These are phyloP conservation scores for Euphorbia pulcherrima DNA, from an alignment of 345 rosid species.

Conservation along the genomic window DNA sequence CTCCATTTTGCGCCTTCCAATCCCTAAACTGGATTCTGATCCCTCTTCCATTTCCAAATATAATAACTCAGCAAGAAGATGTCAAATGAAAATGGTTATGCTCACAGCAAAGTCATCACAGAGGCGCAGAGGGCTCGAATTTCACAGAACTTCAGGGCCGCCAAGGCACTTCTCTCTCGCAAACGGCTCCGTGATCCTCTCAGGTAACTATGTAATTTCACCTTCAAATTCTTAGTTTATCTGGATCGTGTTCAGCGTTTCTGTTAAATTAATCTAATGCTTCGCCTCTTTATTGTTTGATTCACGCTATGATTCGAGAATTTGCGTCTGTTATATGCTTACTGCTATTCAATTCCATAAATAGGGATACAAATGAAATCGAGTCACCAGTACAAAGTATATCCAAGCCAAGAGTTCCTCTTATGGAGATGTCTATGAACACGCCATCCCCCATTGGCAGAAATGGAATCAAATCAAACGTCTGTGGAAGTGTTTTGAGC, in stretches of 20 bases:
- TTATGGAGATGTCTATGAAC: slow-evolving; percentile 45
- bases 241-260: neutral
- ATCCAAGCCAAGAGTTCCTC: slow-evolving; percentile 48
- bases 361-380: slow-evolving; percentile 23
- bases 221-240: neutral
- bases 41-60: neutral
- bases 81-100: slow-evolving; percentile 18
- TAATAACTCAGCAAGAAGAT: neutral
- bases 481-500: slow-evolving; percentile 16
- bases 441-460: slow-evolving; percentile 24
- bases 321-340: neutral
- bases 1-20: neutral
- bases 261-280: neutral
- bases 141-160: slow-evolving; percentile 56
- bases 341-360: slow-evolving; percentile 23
- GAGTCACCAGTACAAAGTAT: slow-evolving; percentile 19
- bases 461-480: slow-evolving; percentile 15
- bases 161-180: slow-evolving; percentile 61
- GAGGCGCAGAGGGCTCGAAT: slow-evolving; percentile 41
- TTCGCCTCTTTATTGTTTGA: neutral
- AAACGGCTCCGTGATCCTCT: slow-evolving; percentile 48
- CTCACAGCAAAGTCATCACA: slow-evolving; percentile 17
- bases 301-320: neutral
- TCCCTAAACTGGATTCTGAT: neutral
- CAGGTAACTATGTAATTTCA: slow-evolving; percentile 28